Base-by-base conservation (phyloP, 2,329 filamentous ascomycete species). In the Diatrype stigma region DNA sequence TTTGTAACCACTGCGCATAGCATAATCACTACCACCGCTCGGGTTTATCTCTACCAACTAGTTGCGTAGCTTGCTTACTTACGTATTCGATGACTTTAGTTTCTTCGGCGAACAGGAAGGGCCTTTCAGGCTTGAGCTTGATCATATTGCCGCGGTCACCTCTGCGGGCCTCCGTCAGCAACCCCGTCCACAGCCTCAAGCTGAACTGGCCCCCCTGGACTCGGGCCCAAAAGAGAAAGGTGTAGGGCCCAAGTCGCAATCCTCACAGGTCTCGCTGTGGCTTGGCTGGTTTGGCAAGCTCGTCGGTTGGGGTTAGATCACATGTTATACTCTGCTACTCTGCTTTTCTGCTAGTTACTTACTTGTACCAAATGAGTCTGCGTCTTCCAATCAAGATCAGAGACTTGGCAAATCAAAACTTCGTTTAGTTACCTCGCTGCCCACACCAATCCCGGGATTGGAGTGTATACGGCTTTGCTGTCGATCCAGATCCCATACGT, bases 61-160 rank as follows among this genome's bases (percentile, higher is more conserved):
- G 37, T n/a, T n/a, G n/a, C n/a, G n/a, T n/a, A n/a, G n/a, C n/a
- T n/a, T n/a, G n/a, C n/a, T n/a, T n/a, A n/a, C 62, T 69, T 47
- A 69, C 51, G 50, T n/a, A n/a, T n/a, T n/a, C 48, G 32, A 23
- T 23, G 34, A 44, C 3, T 42, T 30, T 16, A 90, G 88, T 67
- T 91, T 90, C 73, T 92, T 92, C 58, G 88, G 85, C 8, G 70
- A 78, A 0, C 88, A 92, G 67, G 74, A 88, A 55, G 89, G 89
- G 3, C 73, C 82, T 3, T 91, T 91, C 58, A 74, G 72, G 3
- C 64, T 88, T 4, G 70, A 74, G 2, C 67, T 88, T 51, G 67
- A 67, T 28, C 81, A 79, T 1, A 79, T 87, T 51, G 73, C 77
- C 12, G 80, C 78, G 2, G 19, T 42, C 22, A 42, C 19, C n/a